phyloP scores from a whole-genome alignment of 371 early-diverging fungal genomes.

The Syncephalastrum racemosum region DNA sequence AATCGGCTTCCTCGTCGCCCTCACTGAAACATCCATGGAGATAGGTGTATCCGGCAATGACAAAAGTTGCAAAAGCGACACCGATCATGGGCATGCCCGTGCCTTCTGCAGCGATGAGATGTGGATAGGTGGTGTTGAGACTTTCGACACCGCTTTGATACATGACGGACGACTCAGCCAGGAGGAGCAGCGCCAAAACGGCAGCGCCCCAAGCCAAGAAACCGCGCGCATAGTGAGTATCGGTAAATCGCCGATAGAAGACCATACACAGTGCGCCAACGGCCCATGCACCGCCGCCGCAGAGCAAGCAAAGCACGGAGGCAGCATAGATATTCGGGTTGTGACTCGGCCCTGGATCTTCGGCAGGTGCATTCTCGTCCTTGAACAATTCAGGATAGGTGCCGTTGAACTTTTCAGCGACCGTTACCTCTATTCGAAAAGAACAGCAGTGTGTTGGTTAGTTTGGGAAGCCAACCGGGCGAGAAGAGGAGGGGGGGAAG shows the following conservation, averaged over 20 bases:
- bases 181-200: conserved; percentile 26
- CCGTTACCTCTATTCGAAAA: conserved; percentile 23
- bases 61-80: conserved; percentile 31
- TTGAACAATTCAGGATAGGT: conserved; percentile 34
- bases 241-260: conserved; percentile 24
- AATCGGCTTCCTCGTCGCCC: conserved; percentile 19
- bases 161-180: conserved; percentile 34
- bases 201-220: conserved; percentile 36
- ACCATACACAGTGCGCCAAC: conserved; percentile 19
- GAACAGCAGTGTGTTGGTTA: neutral
- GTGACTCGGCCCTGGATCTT: conserved; percentile 38
- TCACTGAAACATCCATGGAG: conserved; percentile 33
- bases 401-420: conserved; percentile 25
- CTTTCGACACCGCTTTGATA: conserved; percentile 33
- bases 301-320: conserved; percentile 31
- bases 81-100: conserved; percentile 39
- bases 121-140: conserved; percentile 36
- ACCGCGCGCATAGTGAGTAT: conserved; percentile 40
- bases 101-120: conserved; percentile 33
- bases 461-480: neutral
- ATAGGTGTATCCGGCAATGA: conserved; percentile 25
- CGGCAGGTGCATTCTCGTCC: conserved; percentile 33
- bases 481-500: conserved; percentile 1
- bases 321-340: conserved; percentile 43
- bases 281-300: conserved; percentile 22